Base-by-base conservation (phyloP, 1,139 yeast species). In the Nakaseomyces uthaithaninus region DNA sequence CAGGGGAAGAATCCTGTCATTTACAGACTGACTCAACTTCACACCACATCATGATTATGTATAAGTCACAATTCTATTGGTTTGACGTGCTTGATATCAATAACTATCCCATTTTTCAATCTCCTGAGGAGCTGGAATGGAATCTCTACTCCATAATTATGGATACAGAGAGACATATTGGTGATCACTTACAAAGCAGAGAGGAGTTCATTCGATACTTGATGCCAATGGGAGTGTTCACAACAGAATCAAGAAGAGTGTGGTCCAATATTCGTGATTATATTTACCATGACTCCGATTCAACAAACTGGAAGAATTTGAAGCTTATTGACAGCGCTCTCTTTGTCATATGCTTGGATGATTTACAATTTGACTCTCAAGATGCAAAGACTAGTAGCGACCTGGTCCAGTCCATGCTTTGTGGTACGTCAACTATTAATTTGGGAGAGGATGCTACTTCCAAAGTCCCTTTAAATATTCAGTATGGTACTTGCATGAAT, bases 401-500 rank as follows among this genome's bases (percentile, higher is more conserved):
- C 45, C 66, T 86, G 54, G 75, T 91, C 11, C 78, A 80, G 54
- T 85, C 86, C 56, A 81, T 84, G 82, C 73, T 86, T 38, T 86
- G 95, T 60, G 95, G 95, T 3, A 72, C 81, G 45, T 78, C 86
- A n/a, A 75, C 73, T 27, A 50, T 53, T 25, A 45, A 49, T 35
- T 38, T 52, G 30, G 52, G 49, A 37, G 34, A 36, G 12, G 39
- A 44, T 14, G 36, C 33, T 20, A 33, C 40, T 33, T 27, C 28
- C 28, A 36, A 33, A n/a, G 40, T 33, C 11, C 46, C 59, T 6
- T 75, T 82, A 53, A 95, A 95, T 54, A 77, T 85, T 39, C 95
- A 87, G 64, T 81, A 82, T 27, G 96, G 96, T 47, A 86, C 95
- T 9, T 86, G 95, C 64, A 83, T 95, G 28, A 87, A 87, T 62